Evolutionary conservation across 306 rosid species (phyloP).

Genomic region (Styphnolobium japonicum): DNA sequence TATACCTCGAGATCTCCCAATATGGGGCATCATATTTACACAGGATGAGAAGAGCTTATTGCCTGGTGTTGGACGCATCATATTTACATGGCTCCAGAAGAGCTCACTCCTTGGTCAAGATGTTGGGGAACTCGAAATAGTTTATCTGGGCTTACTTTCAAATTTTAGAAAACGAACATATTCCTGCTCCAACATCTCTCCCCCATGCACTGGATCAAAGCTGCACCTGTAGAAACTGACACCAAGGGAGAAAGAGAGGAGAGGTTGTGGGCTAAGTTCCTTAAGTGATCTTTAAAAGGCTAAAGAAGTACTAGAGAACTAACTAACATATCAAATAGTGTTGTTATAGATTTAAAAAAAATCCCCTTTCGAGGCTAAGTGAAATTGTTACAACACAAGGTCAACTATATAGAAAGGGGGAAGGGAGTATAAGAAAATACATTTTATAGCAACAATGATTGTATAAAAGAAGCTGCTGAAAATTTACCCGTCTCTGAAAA

Average conservation of each 20-base stretch:
- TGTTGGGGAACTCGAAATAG: neutral
- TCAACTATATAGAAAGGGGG: neutral
- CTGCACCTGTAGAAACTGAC: slow-evolving; percentile 76
- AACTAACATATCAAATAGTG: neutral
- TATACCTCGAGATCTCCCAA: slow-evolving; percentile 19
- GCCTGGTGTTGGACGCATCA: slow-evolving; percentile 15
- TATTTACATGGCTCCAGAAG: slow-evolving; percentile 41
- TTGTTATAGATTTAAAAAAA: neutral
- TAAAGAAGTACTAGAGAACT: neutral
- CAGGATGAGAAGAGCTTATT: neutral
- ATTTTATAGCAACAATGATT: neutral
- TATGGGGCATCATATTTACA: slow-evolving; percentile 40
- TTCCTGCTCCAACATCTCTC: slow-evolving; percentile 75
- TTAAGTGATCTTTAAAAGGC: slow-evolving; percentile 15
- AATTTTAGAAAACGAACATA: slow-evolving; percentile 59
- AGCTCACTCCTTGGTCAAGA: neutral
- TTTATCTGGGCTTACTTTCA: slow-evolving; percentile 38
- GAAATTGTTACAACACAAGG: neutral
- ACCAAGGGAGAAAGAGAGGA: neutral
- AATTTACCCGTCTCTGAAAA: neutral
- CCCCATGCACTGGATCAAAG: slow-evolving; percentile 68
- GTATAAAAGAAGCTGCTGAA: neutral
- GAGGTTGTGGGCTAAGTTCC: neutral
- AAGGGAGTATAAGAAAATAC: neutral
- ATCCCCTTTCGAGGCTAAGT: neutral